Evolutionary conservation across 441 rosid genomes (phyloP), one percentile per base, ranked within the genome.

Genomic region (Populus hybrid): DNA sequence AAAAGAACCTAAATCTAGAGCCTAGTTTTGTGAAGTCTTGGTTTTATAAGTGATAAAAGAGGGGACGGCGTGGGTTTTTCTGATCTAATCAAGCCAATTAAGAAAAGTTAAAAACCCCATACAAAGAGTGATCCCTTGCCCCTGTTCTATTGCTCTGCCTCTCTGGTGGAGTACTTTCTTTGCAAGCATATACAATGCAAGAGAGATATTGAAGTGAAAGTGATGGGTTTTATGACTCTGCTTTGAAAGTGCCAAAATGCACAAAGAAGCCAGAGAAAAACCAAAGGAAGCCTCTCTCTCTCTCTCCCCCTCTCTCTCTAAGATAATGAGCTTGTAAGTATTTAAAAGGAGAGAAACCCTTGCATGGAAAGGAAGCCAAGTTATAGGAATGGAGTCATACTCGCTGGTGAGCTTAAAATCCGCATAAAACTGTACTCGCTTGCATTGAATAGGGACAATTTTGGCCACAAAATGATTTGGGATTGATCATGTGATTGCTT

Each of bases 331-430:
- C 30, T 16, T 73, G 30, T 10, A 57, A 14, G 26, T n/a, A 21
- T 34, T 32, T 18, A 63, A 26, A 30, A 40, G 34, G 24, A 40
- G 34, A 38, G 42, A 20, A 70, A 70, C 40, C 63, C 69, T 73
- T 73, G 74, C 81, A 78, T 73, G 77, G 71, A 74, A 79, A 65
- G 66, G 11, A 79, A 74, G 78, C 26, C 6, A 24, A 50, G 59
- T 50, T 16, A 59, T 3, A 66, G n/a, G 67, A 40, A 26, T 7
- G 50, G 73, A 24, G 30, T 24, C 28, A 5, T n/a, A 35, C 28
- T 77, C 23, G 14, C 34, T 24, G 14, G 4, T 20, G 9, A 6
- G 16, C 12, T 3, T 38, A 8, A 23, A 35, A 6, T 9, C 24
- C 18, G 42, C 20, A 32, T 2, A 12, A 57, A 74, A 20, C 24